phyloP scores from a whole-genome alignment of 2,329 filamentous ascomycete genomes.

The Fusarium falciforme region DNA sequence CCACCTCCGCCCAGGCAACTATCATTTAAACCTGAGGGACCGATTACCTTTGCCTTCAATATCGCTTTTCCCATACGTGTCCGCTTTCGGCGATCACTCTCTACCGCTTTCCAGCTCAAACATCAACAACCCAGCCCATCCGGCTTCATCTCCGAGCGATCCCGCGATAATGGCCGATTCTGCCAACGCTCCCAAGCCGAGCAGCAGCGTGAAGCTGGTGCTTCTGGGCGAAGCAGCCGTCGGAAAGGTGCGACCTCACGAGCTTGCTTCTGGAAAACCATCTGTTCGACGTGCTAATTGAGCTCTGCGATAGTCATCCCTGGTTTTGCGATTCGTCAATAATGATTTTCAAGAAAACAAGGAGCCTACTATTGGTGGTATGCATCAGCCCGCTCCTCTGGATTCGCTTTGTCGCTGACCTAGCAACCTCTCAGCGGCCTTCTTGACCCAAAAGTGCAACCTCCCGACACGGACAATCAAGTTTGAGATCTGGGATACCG shows the following conservation, averaged over 20 bases:
- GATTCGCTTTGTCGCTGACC: slow-evolving; percentile 27
- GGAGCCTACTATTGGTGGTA: slow-evolving; percentile 98
- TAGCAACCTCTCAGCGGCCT: slow-evolving; percentile 74
- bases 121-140: slow-evolving; percentile 5
- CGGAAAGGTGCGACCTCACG: slow-evolving; percentile 80
- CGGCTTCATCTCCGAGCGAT: slow-evolving; percentile 28
- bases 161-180: slow-evolving; percentile 57
- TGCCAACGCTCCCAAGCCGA: slow-evolving; percentile 83
- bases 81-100: slow-evolving; percentile 1
- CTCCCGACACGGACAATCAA: slow-evolving; percentile 92
- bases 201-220: slow-evolving; percentile 99
- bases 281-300: slow-evolving; percentile 34
- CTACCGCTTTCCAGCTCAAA: slow-evolving; percentile 1
- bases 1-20: slow-evolving; percentile 36
- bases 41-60: slow-evolving; percentile 5
- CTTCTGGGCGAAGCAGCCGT: slow-evolving; percentile 97
- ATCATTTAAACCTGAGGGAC: slow-evolving; percentile 8
- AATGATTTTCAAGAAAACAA: slow-evolving; percentile 99
- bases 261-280: neutral
- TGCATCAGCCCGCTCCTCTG: slow-evolving; percentile 44
- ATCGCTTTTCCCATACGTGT: slow-evolving; percentile 14
- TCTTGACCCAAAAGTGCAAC: slow-evolving; percentile 98
- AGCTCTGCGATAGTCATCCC: slow-evolving; percentile 77
- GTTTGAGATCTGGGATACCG: slow-evolving; percentile 98
- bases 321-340: slow-evolving; percentile 98